Conservation (phyloP, 306 rosid species). For the Dicorynia guianensis region DNA sequence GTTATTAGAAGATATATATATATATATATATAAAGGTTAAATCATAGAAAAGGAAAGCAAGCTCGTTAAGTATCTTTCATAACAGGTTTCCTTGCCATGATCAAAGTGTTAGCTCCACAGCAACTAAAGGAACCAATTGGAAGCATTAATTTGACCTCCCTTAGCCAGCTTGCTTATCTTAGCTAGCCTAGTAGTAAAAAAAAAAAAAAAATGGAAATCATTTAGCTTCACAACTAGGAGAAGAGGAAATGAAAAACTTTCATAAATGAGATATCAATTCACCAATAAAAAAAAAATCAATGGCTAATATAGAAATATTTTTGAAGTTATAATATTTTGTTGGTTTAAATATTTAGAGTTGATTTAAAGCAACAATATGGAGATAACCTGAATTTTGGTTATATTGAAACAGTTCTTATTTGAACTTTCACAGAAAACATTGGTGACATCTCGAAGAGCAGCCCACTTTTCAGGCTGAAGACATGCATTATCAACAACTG, state of each 20-base stretch:
- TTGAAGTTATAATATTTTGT: not conserved
- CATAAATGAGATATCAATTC: constrained; percentile 19
- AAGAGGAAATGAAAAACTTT: constrained; percentile 9
- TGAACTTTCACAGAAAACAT: constrained; percentile 58
- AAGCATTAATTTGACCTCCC: constrained; percentile 44
- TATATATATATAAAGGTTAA: too few species aligned
- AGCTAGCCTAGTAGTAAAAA: constrained; percentile 52
- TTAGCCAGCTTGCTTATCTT: constrained; percentile 57
- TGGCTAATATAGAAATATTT: not conserved
- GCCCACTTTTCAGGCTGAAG: constrained; percentile 64
- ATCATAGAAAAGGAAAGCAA: too few species aligned
- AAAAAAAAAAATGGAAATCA: too few species aligned
- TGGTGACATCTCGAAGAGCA: constrained; percentile 77
- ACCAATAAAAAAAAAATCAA: constrained; percentile 20
- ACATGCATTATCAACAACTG: constrained; percentile 49
- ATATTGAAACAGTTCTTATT: constrained; percentile 55
- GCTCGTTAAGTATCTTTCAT: too few species aligned
- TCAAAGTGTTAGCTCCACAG: constrained; percentile 22
- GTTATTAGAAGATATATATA: too few species aligned
- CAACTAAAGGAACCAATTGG: constrained; percentile 48
- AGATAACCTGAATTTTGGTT: constrained; percentile 68
- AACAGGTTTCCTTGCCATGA: too few species aligned
- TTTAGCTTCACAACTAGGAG: not conserved
- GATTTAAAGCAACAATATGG: constrained; percentile 17
- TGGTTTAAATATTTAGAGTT: not conserved